Percentiles rank a stretch among this genome's conserved stretches.
Evolutionary conservation across 768 basidiomycete species (phyloP).

Genomic region (Tulasnella sp.): DNA sequence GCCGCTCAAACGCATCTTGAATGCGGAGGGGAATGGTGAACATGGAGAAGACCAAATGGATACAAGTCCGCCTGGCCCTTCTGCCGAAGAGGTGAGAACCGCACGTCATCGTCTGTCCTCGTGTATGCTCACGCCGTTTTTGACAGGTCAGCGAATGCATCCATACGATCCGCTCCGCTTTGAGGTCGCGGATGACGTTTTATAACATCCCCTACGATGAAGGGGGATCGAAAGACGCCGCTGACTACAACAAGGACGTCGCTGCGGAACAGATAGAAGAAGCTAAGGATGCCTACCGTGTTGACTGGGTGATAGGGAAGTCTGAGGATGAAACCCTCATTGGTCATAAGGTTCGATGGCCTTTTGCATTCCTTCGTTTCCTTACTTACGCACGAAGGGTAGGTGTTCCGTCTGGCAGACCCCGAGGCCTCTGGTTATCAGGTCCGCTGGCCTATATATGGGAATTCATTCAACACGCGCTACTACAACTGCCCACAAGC

Average conservation of each 20-base stretch:
- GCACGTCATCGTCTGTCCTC: not conserved
- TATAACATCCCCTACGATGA: slow-evolving; percentile 50
- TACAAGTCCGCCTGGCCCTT: too few relatives aligned
- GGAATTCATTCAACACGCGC: slow-evolving; percentile 67
- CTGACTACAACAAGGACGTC: slow-evolving; percentile 63
- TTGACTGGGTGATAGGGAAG: slow-evolving; percentile 66
- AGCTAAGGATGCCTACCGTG: slow-evolving; percentile 64
- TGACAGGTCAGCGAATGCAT: slow-evolving; percentile 65
- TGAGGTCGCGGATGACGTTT: slow-evolving; percentile 29
- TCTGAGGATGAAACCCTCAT: slow-evolving; percentile 43
- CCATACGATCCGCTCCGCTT: slow-evolving; percentile 31
- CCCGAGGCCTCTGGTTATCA: slow-evolving; percentile 54
- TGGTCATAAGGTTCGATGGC: slow-evolving; percentile 49
- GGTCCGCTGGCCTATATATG: slow-evolving; percentile 72
- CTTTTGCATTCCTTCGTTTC: slow-evolving; percentile 16
- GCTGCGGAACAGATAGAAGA: slow-evolving; percentile 77
- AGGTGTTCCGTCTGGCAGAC: slow-evolving; percentile 62
- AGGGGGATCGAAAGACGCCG: slow-evolving; percentile 24
- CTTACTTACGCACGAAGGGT: not conserved
- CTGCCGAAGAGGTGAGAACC: too few relatives aligned
- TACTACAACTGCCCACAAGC: slow-evolving; percentile 53
- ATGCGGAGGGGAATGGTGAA: not conserved
- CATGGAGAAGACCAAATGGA: slow-evolving; percentile 1
- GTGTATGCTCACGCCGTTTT: not conserved
- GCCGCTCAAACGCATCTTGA: not conserved